A percentile compares a stretch with the other conserved stretches of the same genome.
These are phyloP conservation scores for Yarrowia galli DNA, from an alignment of 1,139 yeast species.

Conservation along the genomic window DNA sequence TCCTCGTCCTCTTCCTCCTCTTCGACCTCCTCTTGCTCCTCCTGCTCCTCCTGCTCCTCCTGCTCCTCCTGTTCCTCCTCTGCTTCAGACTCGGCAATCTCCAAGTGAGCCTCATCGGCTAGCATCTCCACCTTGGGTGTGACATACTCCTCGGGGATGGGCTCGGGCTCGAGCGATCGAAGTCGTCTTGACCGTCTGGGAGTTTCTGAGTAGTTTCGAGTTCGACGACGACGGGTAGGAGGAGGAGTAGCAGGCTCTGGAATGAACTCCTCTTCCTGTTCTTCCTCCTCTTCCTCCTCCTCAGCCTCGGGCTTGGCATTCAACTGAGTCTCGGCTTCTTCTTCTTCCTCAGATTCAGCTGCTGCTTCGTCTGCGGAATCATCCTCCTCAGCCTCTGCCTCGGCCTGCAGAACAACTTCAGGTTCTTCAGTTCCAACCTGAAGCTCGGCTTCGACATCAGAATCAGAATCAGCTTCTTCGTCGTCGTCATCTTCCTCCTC, in stretches of 20 bases:
- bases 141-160: slow-evolving; percentile 27
- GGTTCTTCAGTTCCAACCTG: neutral
- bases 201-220: slow-evolving; percentile 9
- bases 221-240: slow-evolving; percentile 3
- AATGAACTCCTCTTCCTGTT: neutral
- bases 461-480: neutral
- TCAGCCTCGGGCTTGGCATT: too few relatives aligned
- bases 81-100: slow-evolving; percentile 15
- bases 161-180: slow-evolving; percentile 28
- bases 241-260: slow-evolving; percentile 9
- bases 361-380: neutral
- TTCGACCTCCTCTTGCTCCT: neutral
- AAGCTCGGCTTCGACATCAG: neutral
- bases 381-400: neutral
- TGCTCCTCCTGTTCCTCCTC: neutral
- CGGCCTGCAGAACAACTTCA: neutral
- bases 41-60: neutral
- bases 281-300: slow-evolving; percentile 5
- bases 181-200: slow-evolving; percentile 27
- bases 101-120: slow-evolving; percentile 25
- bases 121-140: slow-evolving; percentile 26
- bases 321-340: neutral
- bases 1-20: slow-evolving; percentile 6
- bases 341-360: neutral
- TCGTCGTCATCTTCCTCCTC: neutral